These are phyloP conservation scores for Trypanosoma avium DNA, from an alignment of 208 protist genomes.

Conservation along the genomic window DNA sequence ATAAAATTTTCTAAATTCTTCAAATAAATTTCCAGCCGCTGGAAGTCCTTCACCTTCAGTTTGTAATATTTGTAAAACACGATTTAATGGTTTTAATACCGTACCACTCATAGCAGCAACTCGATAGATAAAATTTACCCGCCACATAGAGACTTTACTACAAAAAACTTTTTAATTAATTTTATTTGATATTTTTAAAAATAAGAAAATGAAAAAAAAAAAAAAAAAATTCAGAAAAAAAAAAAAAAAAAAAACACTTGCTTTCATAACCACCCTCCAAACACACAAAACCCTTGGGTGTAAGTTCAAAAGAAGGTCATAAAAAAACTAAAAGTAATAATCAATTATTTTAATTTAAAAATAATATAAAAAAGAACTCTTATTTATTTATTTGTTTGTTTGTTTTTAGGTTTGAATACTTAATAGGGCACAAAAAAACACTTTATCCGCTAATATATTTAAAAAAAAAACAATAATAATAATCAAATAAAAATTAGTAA, in stretches of 20 bases:
- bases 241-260: conserved; percentile 1
- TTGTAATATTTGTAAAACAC: conserved; percentile 55
- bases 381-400: no score
- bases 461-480: no score
- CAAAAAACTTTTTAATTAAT: neutral
- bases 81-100: conserved; percentile 46
- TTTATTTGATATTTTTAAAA: neutral
- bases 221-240: neutral
- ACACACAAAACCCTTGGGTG: neutral
- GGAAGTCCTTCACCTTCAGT: conserved; percentile 58
- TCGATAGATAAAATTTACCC: conserved; percentile 12
- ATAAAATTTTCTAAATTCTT: conserved; percentile 77
- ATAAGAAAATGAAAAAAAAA: neutral
- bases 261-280: neutral
- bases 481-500: neutral
- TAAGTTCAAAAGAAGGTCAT: no score
- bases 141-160: conserved; percentile 24
- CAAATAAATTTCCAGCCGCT: conserved; percentile 63
- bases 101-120: conserved; percentile 4
- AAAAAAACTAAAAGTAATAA: no score
- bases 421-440: no score
- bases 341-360: no score
- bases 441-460: no score
- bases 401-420: no score
- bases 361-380: no score